Conservation (phyloP, 2,329 filamentous ascomycete genomes). For the Podosphaera xanthii region DNA sequence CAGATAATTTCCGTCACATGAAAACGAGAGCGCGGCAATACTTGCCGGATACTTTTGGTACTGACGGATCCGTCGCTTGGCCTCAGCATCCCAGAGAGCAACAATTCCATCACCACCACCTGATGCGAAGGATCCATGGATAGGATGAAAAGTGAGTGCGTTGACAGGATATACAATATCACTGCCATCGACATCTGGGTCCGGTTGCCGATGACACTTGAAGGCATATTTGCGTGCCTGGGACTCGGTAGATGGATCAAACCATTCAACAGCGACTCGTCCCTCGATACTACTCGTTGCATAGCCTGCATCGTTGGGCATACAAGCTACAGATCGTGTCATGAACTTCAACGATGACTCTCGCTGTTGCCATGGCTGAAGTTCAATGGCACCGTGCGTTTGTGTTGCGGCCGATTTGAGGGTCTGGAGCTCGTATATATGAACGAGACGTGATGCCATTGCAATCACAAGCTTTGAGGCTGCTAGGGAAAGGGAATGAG, state of each 20-base stretch:
- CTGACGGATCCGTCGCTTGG: constrained; percentile 45
- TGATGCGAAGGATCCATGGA: constrained; percentile 41
- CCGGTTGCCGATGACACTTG: constrained; percentile 80
- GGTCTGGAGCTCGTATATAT: constrained; percentile 73
- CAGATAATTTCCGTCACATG: constrained; percentile 37
- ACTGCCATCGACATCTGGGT: constrained; percentile 30
- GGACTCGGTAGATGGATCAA: constrained; percentile 68
- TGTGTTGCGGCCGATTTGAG: constrained; percentile 33
- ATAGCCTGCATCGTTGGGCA: constrained; percentile 91
- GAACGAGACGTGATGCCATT: constrained; percentile 80
- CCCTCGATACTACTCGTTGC: constrained; percentile 85
- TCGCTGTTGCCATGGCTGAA: constrained; percentile 76
- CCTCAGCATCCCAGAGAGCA: constrained; percentile 48
- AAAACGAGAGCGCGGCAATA: constrained; percentile 40
- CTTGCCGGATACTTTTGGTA: constrained; percentile 43
- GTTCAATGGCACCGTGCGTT: constrained; percentile 20
- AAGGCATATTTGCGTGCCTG: constrained; percentile 94
- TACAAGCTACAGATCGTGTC: constrained; percentile 78
- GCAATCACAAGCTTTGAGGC: constrained; percentile 72
- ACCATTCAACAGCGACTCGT: constrained; percentile 91
- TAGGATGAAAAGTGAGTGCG: constrained; percentile 44
- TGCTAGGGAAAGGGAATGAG: constrained; percentile 64
- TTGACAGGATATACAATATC: constrained; percentile 56
- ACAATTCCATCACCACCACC: constrained; percentile 52
- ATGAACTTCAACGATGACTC: constrained; percentile 93